phyloP scores from a whole-genome alignment of 257 asterid species.

The Datura wrightii region DNA sequence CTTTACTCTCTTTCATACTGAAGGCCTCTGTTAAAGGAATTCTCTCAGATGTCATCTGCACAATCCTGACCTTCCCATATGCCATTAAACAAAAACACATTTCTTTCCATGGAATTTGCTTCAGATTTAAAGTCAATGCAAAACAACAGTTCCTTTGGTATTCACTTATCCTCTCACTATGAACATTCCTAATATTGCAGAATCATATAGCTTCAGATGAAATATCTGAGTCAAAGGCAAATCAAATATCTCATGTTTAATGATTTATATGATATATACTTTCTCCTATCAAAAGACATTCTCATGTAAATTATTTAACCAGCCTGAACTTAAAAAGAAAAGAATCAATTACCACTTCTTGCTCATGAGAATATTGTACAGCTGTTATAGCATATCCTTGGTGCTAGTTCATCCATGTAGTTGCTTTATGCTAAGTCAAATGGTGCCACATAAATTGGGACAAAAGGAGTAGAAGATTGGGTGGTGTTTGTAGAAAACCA shows the following conservation, averaged over 20 bases:
- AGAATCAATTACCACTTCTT: not conserved
- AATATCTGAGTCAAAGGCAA: not conserved
- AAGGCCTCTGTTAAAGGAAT: not conserved
- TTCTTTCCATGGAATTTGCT: not conserved
- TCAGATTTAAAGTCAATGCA: not conserved
- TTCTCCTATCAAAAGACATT: not conserved
- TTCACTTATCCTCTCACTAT: not conserved
- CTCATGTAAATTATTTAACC: not conserved
- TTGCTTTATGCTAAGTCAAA: not conserved
- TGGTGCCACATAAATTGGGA: too few species aligned
- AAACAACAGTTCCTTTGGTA: not conserved
- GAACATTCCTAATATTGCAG: not conserved
- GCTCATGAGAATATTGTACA: not conserved
- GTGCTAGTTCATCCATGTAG: not conserved
- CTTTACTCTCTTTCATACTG: not conserved
- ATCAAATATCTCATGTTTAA: not conserved
- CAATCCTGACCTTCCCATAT: not conserved
- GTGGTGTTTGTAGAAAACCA: not conserved
- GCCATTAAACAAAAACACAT: not conserved
- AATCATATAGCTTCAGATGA: not conserved
- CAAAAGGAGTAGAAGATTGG: too few species aligned
- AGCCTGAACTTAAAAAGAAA: not conserved
- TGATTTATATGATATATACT: not conserved
- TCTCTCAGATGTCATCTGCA: slow-evolving; percentile 10
- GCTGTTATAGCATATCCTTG: not conserved